These are phyloP conservation scores for Chenopodium quinoa DNA, from an alignment of 148 eudicot species.

Conservation along the genomic window DNA sequence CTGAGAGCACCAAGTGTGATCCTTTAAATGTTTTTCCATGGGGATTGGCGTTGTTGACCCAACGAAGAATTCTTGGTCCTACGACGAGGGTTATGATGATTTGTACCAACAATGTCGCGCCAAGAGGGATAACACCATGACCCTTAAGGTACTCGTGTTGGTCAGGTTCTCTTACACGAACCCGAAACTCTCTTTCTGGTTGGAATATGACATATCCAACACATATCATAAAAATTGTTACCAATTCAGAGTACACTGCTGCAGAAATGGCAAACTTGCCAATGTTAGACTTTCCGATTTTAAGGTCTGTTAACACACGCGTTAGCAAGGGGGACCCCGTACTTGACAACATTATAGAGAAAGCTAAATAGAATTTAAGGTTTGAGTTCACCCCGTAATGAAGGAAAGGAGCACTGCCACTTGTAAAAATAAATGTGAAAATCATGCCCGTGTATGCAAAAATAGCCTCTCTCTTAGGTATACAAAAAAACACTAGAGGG, in stretches of 20 bases:
- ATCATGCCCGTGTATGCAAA: constrained; percentile 62
- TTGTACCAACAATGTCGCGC: constrained; percentile 32
- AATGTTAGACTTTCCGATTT: constrained; percentile 82
- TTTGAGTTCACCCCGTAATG: constrained; percentile 19
- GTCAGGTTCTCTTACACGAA: constrained; percentile 15
- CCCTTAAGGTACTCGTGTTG: constrained; percentile 18
- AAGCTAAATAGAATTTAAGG: constrained; percentile 41
- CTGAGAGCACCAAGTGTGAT: constrained; percentile 68
- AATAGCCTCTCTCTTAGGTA: constrained; percentile 57
- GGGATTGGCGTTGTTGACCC: constrained; percentile 77
- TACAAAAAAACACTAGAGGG: constrained; percentile 42
- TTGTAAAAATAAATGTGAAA: constrained; percentile 51
- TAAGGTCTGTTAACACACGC: constrained; percentile 75
- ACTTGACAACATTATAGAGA: constrained; percentile 58
- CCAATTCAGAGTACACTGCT: constrained; percentile 62
- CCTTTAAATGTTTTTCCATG: constrained; percentile 88
- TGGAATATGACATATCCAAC: constrained; percentile 51
- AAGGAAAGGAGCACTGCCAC: constrained; percentile 38
- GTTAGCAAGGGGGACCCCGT: constrained; percentile 75
- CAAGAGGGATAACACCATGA: constrained; percentile 24
- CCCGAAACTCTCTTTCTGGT: constrained; percentile 27
- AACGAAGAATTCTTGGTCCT: constrained; percentile 55
- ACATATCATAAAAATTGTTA: constrained; percentile 46
- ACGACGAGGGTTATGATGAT: constrained; percentile 36
- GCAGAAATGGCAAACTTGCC: constrained; percentile 72